A percentile compares a stretch with the other conserved stretches of the same genome.
These are phyloP conservation scores for Candida nonsorbophila DNA, from an alignment of 805 yeast species.

Conservation along the genomic window DNA sequence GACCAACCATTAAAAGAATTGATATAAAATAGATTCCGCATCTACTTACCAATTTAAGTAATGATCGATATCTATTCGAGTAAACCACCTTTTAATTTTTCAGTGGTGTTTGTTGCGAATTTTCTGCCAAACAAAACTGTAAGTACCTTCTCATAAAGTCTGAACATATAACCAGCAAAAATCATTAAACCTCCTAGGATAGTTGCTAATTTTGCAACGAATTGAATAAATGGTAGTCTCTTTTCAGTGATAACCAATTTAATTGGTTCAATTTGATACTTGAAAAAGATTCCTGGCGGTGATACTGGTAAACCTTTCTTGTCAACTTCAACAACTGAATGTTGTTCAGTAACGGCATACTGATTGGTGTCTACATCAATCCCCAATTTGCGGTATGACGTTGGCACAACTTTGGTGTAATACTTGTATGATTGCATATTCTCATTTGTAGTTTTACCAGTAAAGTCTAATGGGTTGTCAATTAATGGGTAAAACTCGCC, in stretches of 20 bases:
- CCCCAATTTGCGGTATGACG: constrained; percentile 68
- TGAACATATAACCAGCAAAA: constrained; percentile 60
- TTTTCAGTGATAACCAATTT: constrained; percentile 62
- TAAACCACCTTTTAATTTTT: constrained; percentile 33
- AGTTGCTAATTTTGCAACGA: constrained; percentile 72
- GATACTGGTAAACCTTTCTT: constrained; percentile 15
- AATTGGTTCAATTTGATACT: constrained; percentile 86
- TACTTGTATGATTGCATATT: constrained; percentile 55
- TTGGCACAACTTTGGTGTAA: constrained; percentile 77
- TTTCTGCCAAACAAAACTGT: constrained; percentile 54
- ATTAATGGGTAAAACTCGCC: constrained; percentile 87
- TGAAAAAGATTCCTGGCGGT: constrained; percentile 76
- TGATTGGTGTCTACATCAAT: constrained; percentile 75
- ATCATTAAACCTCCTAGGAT: constrained; percentile 79
- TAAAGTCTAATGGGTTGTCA: constrained; percentile 81
- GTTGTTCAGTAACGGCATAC: constrained; percentile 64
- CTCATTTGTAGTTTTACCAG: constrained; percentile 52
- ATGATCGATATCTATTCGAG: constrained; percentile 9
- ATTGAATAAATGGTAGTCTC: constrained; percentile 72
- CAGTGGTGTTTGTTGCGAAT: constrained; percentile 44
- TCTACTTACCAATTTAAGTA: neutral
- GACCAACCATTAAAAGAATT: neutral
- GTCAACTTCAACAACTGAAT: constrained; percentile 14
- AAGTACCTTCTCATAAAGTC: constrained; percentile 50
- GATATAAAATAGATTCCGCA: neutral